phyloP scores from a whole-genome alignment of 768 basidiomycete species.

The Suillus ampliporus region DNA sequence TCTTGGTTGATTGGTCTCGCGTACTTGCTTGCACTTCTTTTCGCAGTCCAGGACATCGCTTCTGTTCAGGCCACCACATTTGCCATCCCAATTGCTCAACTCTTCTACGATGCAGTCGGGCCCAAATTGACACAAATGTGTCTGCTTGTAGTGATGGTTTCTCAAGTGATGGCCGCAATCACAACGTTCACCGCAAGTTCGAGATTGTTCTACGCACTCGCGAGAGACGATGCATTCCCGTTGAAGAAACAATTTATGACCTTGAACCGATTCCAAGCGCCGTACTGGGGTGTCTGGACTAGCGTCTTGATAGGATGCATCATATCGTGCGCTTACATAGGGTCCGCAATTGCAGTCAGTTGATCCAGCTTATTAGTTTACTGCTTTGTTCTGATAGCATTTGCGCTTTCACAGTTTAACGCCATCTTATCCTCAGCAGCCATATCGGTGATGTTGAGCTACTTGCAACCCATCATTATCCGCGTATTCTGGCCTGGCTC shows the following conservation, averaged over 20 bases:
- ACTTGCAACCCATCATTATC: conserved; percentile 61
- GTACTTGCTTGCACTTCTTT: conserved; percentile 64
- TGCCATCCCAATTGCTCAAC: conserved; percentile 65
- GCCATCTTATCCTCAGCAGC: conserved; percentile 62
- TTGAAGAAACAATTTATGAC: conserved; percentile 52
- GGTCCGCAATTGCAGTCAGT: conserved; percentile 58
- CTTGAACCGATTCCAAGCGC: conserved; percentile 58
- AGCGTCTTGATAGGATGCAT: conserved; percentile 58
- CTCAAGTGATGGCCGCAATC: conserved; percentile 60
- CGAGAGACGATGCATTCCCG: conserved; percentile 59
- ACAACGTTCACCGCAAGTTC: conserved; percentile 66
- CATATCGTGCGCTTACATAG: conserved; percentile 64
- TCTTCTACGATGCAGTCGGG: conserved; percentile 61
- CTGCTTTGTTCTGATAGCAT: background rate
- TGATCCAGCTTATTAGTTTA: background rate
- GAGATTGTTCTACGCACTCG: conserved; percentile 59
- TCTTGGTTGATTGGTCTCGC: conserved; percentile 62
- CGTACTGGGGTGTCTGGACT: conserved; percentile 59
- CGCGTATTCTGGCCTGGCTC: conserved; percentile 61
- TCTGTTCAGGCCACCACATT: conserved; percentile 54
- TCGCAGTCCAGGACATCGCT: conserved; percentile 58
- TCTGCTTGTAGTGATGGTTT: conserved; percentile 52
- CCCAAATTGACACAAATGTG: conserved; percentile 53
- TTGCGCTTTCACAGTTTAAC: conserved; percentile 46
- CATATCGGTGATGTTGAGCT: conserved; percentile 63